A percentile compares a stretch with the other conserved stretches of the same genome.
Conservation (phyloP, 352 stramenopile species). For the Peronosclerospora sorghi region DNA sequence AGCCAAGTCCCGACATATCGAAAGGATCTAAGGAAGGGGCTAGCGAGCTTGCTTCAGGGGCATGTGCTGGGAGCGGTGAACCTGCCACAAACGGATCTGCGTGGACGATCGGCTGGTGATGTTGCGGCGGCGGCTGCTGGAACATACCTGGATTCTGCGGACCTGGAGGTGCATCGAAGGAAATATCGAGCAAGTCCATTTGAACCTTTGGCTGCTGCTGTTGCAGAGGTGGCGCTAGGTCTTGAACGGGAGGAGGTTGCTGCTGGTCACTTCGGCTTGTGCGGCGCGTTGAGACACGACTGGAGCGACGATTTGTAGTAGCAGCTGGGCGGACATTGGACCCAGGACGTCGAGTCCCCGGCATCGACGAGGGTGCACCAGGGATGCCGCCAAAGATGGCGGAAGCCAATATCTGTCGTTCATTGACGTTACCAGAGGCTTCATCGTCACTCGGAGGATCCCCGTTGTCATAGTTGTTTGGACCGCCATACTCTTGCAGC, state of each 20-base stretch:
- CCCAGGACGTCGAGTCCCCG: constrained; percentile 25
- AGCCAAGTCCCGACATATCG: constrained; percentile 54
- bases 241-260: constrained; percentile 24
- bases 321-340: constrained; percentile 15
- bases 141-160: constrained; percentile 26
- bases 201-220: constrained; percentile 38
- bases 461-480: constrained; percentile 36
- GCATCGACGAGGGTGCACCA: constrained; percentile 42
- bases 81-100: constrained; percentile 60
- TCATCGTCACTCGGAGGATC: constrained; percentile 33
- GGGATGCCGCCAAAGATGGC: constrained; percentile 94
- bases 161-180: constrained; percentile 47
- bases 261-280: constrained; percentile 30
- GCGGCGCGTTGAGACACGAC: constrained; percentile 17
- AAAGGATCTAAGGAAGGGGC: constrained; percentile 51
- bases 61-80: constrained; percentile 24
- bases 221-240: constrained; percentile 19
- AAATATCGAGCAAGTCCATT: constrained; percentile 79
- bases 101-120: constrained; percentile 24
- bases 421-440: constrained; percentile 32
- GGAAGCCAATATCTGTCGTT: constrained; percentile 86
- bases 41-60: constrained; percentile 19
- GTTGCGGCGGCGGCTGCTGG: constrained; percentile 19
- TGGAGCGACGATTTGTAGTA: constrained; percentile 20
- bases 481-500: constrained; percentile 32